phyloP scores from a whole-genome alignment of 2,329 filamentous ascomycete species.

The Cercospora sp. region DNA sequence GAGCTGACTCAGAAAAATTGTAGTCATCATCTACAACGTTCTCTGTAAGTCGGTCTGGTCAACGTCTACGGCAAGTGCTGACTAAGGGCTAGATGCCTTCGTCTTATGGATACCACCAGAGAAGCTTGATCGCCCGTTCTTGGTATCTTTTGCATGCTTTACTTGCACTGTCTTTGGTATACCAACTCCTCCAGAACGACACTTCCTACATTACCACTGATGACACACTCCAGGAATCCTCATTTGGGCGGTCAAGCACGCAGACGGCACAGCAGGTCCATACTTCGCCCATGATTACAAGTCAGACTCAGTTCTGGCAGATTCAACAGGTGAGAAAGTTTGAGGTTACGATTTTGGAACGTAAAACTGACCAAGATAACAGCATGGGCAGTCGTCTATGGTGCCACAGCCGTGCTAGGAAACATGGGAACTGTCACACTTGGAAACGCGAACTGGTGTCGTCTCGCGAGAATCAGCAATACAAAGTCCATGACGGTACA shows the following conservation, averaged over 20 bases:
- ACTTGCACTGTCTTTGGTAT: slow-evolving; percentile 18
- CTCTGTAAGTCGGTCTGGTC: slow-evolving; percentile 3
- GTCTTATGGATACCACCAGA: slow-evolving; percentile 21
- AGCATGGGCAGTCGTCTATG: slow-evolving; percentile 21
- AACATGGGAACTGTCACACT: slow-evolving; percentile 20
- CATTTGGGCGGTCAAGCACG: slow-evolving; percentile 20
- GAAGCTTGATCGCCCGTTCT: slow-evolving; percentile 18
- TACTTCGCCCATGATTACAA: slow-evolving; percentile 22
- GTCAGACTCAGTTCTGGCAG: slow-evolving; percentile 15
- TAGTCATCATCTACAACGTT: slow-evolving; percentile 20
- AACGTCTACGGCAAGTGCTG: neutral
- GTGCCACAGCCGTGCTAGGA: slow-evolving; percentile 18
- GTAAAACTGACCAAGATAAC: neutral
- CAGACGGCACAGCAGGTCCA: slow-evolving; percentile 18
- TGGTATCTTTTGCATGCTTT: slow-evolving; percentile 18
- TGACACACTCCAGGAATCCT: slow-evolving; percentile 6
- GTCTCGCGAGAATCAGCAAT: slow-evolving; percentile 11
- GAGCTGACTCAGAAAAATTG: neutral
- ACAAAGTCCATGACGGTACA: slow-evolving; percentile 14
- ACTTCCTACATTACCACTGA: neutral
- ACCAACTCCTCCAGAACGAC: neutral
- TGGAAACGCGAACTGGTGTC: slow-evolving; percentile 17
- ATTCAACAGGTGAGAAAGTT: slow-evolving; percentile 11
- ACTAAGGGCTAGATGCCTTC: slow-evolving; percentile 5
- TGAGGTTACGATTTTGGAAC: neutral